Evolutionary conservation across 2,329 filamentous ascomycete genomes (phyloP).

Genomic region (Purpureocillium lavendulum): DNA sequence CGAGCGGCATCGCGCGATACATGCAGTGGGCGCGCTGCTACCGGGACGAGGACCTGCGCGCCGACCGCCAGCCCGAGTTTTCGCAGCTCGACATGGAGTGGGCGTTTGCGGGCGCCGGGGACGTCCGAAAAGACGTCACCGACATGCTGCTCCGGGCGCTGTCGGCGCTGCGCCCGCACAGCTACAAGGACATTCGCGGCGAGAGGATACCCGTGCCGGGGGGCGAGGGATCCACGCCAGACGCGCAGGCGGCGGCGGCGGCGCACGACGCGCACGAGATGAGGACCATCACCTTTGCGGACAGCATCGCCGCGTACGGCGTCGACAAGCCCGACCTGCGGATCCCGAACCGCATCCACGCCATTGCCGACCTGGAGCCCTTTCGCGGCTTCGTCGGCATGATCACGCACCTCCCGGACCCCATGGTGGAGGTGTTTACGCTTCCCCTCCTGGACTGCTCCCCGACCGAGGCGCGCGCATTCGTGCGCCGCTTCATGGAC

Average conservation of each 20-base stretch:
- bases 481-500: slow-evolving; percentile 65
- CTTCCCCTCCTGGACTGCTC: slow-evolving; percentile 49
- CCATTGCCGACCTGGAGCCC: slow-evolving; percentile 49
- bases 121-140: slow-evolving; percentile 25
- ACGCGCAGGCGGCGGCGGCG: slow-evolving; percentile 9
- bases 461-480: slow-evolving; percentile 45
- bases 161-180: slow-evolving; percentile 20
- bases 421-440: slow-evolving; percentile 68
- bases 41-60: slow-evolving; percentile 85
- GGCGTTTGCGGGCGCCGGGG: slow-evolving; percentile 60
- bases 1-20: slow-evolving; percentile 72
- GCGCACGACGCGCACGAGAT: slow-evolving; percentile 23
- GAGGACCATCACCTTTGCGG: slow-evolving; percentile 25
- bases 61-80: slow-evolving; percentile 93
- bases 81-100: slow-evolving; percentile 92
- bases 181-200: slow-evolving; percentile 55
- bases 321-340: slow-evolving; percentile 89
- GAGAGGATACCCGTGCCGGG: slow-evolving; percentile 22
- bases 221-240: slow-evolving; percentile 11
- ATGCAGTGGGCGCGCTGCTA: slow-evolving; percentile 94
- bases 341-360: slow-evolving; percentile 57
- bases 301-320: slow-evolving; percentile 68
- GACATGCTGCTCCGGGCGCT: slow-evolving; percentile 24
- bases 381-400: slow-evolving; percentile 62
- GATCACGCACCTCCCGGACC: slow-evolving; percentile 60